Base-by-base conservation (phyloP, 495 filamentous ascomycete species). In the Ramalina peruviana region DNA sequence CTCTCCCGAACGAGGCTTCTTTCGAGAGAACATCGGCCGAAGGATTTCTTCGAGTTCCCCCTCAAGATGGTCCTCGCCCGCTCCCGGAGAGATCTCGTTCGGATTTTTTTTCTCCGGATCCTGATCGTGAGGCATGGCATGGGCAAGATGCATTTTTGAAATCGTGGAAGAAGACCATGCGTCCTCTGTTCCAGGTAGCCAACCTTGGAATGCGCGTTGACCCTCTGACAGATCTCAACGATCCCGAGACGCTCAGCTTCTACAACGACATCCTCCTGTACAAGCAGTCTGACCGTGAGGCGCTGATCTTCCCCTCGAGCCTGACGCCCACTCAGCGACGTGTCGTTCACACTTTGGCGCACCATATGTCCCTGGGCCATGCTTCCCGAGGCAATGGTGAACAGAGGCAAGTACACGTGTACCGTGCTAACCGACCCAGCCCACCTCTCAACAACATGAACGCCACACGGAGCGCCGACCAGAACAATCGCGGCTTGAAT, bases 281-380 rank as follows among this genome's bases (percentile, higher is more conserved):
- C 73, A 86, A 85, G 65, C 84, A 84, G 58, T 67, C 71, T 13
- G 60, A 64, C 33, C 82, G 87, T 42, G 90, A 96, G 59, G 80
- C 81, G 40, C 67, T 94, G 46, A 77, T 88, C 46, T 94, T 96
- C 69, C 83, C 88, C 5, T 67, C 81, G 43, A 80, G 79, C 36
- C 74, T 96, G 50, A 75, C 88, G 7, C 87, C 90, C 2, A 71
- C 79, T 49, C 84, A 95, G 59, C 85, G 92, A 45, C 81, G 88
- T 40, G 87, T 80, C 48, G 85, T 98, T 45, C 92, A 98, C 66
- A 92, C 87, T 23, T 73, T 98, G 47, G 89, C 92, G 4, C 92
- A 98, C 66, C 83, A 94, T 64, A 89, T 98, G 87, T 82, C 81
- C 19, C 73, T 98, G 44, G 83, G 81, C 50, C 92, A 98, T 62